Conservation (phyloP, 108 stramenopile genomes). For the Schizochytrium sp. region DNA sequence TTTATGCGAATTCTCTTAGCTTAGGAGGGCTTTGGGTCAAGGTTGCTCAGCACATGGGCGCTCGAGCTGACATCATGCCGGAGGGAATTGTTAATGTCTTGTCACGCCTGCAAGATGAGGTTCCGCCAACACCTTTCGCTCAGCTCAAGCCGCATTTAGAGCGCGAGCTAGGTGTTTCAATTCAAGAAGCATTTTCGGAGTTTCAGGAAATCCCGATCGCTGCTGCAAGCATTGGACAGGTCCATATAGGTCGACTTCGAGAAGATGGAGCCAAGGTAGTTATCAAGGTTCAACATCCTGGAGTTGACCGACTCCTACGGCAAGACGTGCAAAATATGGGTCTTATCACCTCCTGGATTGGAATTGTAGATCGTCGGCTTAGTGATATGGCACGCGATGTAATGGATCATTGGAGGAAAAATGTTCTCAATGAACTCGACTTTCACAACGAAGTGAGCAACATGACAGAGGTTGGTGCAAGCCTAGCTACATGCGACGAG, state of each 20-base stretch:
- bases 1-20: background rate
- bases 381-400: constrained; percentile 65
- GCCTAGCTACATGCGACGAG: background rate
- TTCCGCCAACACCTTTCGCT: constrained; percentile 68
- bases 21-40: constrained; percentile 76
- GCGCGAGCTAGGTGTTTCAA: constrained; percentile 60
- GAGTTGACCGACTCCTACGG: constrained; percentile 68
- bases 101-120: constrained; percentile 73
- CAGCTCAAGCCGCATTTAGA: constrained; percentile 64
- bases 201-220: constrained; percentile 65
- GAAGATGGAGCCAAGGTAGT: constrained; percentile 66
- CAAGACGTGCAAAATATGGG: constrained; percentile 74
- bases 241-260: constrained; percentile 70
- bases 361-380: constrained; percentile 68
- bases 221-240: constrained; percentile 75
- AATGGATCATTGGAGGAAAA: constrained; percentile 71
- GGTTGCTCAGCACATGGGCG: constrained; percentile 74
- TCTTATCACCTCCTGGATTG: constrained; percentile 64
- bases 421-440: constrained; percentile 76
- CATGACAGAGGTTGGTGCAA: constrained; percentile 68
- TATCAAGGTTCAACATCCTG: constrained; percentile 77
- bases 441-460: constrained; percentile 72
- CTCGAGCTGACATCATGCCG: constrained; percentile 77
- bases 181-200: constrained; percentile 33
- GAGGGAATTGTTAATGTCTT: constrained; percentile 66